Percentiles rank a stretch among this genome's conserved stretches.
Conservation (phyloP, 495 filamentous ascomycete species). For the Ascobolus immersus region DNA sequence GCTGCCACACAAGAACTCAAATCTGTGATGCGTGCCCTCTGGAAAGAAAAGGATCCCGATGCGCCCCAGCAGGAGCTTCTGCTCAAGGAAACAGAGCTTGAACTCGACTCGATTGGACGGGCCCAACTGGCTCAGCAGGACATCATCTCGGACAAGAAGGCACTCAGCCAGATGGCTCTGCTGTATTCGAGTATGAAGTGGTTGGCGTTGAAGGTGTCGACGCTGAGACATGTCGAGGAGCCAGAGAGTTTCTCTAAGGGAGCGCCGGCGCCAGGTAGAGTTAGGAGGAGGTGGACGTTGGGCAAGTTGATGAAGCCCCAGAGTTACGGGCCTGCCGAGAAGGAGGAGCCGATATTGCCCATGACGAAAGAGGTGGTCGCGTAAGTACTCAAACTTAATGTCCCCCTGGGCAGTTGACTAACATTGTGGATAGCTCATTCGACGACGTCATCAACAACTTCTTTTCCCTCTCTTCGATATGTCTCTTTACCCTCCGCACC, state of each 20-base stretch:
- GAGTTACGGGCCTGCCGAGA: slow-evolving; percentile 22
- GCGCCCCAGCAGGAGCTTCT: slow-evolving; percentile 3
- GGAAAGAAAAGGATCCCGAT: slow-evolving; percentile 6
- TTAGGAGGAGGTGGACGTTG: slow-evolving; percentile 51
- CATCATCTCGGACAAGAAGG: slow-evolving; percentile 72
- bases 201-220: slow-evolving; percentile 53
- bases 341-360: slow-evolving; percentile 28
- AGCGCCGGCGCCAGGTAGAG: slow-evolving; percentile 7
- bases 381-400: slow-evolving; percentile 21
- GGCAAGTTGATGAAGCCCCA: slow-evolving; percentile 32
- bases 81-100: slow-evolving; percentile 11
- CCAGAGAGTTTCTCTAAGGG: slow-evolving; percentile 12
- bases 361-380: slow-evolving; percentile 63
- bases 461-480: slow-evolving; percentile 44
- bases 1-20: slow-evolving; percentile 7
- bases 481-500: slow-evolving; percentile 62
- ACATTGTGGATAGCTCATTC: slow-evolving; percentile 34
- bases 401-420: slow-evolving; percentile 5
- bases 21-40: slow-evolving; percentile 8
- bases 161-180: slow-evolving; percentile 55
- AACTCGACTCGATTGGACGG: slow-evolving; percentile 31
- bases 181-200: slow-evolving; percentile 96
- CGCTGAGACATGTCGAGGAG: slow-evolving; percentile 45
- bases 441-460: slow-evolving; percentile 62
- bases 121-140: slow-evolving; percentile 35